Percentiles rank a stretch among this genome's conserved stretches.
Evolutionary conservation across 108 stramenopile species (phyloP).

Genomic region (Cylindrotheca fusiformis): DNA sequence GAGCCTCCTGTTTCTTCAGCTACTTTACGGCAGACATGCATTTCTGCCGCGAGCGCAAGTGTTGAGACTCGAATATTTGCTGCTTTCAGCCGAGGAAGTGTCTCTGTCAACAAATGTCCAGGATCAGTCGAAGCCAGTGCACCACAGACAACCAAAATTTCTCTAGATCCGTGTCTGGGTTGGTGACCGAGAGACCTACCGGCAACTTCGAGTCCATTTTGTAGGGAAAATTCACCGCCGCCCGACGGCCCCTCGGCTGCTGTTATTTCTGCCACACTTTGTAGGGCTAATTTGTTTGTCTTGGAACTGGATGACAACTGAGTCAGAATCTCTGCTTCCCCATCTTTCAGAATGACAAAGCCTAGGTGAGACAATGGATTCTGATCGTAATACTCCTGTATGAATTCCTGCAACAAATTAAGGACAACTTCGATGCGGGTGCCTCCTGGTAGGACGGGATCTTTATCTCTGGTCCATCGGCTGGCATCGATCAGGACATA

Average conservation of each 20-base stretch:
- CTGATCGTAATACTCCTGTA: slow-evolving; percentile 80
- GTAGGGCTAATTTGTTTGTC: slow-evolving; percentile 67
- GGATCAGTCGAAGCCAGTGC: slow-evolving; percentile 83
- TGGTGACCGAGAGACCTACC: slow-evolving; percentile 81
- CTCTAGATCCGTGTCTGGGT: slow-evolving; percentile 77
- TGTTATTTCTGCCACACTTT: slow-evolving; percentile 40
- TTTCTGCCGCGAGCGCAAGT: slow-evolving; percentile 72
- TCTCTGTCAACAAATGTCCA: slow-evolving; percentile 68
- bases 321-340: slow-evolving; percentile 82
- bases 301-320: slow-evolving; percentile 57
- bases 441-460: slow-evolving; percentile 63
- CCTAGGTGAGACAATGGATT: slow-evolving; percentile 86
- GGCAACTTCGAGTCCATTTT: slow-evolving; percentile 89
- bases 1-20: slow-evolving; percentile 76
- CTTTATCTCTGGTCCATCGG: slow-evolving; percentile 71
- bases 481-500: slow-evolving; percentile 74
- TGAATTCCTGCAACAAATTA: slow-evolving; percentile 53
- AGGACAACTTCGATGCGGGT: slow-evolving; percentile 62
- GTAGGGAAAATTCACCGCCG: slow-evolving; percentile 76
- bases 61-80: slow-evolving; percentile 71
- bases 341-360: slow-evolving; percentile 59
- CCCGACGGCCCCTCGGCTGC: slow-evolving; percentile 36
- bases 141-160: slow-evolving; percentile 71
- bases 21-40: slow-evolving; percentile 76
- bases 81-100: slow-evolving; percentile 54